phyloP scores from a whole-genome alignment of 129 eudicot genomes.

The Flaveria bidentis region DNA sequence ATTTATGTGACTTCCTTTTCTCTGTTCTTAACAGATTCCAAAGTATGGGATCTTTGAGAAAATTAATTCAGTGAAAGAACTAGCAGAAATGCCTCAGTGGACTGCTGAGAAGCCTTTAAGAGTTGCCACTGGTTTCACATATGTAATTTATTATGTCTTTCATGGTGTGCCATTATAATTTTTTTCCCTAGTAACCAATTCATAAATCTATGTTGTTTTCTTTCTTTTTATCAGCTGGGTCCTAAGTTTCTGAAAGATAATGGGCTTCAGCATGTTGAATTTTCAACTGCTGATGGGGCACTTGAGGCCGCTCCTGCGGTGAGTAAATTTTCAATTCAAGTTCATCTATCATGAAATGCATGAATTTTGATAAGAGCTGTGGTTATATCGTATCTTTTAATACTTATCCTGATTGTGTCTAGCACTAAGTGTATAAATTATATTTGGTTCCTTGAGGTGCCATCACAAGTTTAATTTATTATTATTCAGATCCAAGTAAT shows the following conservation, averaged over 20 bases:
- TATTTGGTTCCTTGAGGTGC: slow-evolving; percentile 18
- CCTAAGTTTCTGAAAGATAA: slow-evolving; percentile 84
- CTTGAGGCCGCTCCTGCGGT: slow-evolving; percentile 99
- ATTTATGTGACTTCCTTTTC: slow-evolving; percentile 9
- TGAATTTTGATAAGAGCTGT: slow-evolving; percentile 1
- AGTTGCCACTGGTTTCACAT: slow-evolving; percentile 93
- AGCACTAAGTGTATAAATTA: not conserved
- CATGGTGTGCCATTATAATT: slow-evolving; percentile 14
- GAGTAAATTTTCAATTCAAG: slow-evolving; percentile 32
- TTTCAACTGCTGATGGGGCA: slow-evolving; percentile 99
- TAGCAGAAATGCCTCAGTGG: slow-evolving; percentile 95
- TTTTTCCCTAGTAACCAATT: slow-evolving; percentile 11
- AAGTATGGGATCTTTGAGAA: slow-evolving; percentile 96
- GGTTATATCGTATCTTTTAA: not conserved
- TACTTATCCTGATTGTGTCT: slow-evolving; percentile 10
- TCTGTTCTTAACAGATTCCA: slow-evolving; percentile 58
- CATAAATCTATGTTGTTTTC: not conserved
- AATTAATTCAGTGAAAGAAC: slow-evolving; percentile 78
- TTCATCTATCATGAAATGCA: slow-evolving; percentile 13
- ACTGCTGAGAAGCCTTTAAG: slow-evolving; percentile 87
- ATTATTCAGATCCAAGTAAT: not conserved
- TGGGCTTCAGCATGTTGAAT: slow-evolving; percentile 74
- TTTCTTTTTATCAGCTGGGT: slow-evolving; percentile 31
- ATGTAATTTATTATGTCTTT: slow-evolving; percentile 43
- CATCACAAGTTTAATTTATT: not conserved